These are phyloP conservation scores for Evernia prunastri DNA, from an alignment of 495 filamentous ascomycete genomes.

Conservation along the genomic window DNA sequence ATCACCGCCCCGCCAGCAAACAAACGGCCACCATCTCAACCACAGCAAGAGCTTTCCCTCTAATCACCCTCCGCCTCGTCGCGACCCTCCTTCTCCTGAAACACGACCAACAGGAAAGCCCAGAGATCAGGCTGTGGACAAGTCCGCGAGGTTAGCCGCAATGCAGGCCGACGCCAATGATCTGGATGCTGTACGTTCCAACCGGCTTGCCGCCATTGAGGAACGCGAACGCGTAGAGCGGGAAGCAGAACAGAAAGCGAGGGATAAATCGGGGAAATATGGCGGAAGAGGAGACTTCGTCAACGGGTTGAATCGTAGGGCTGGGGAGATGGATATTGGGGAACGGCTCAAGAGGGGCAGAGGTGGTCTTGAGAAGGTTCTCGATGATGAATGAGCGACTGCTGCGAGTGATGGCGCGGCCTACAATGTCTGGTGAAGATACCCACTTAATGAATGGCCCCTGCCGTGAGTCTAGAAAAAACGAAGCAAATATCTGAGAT, in stretches of 20 bases:
- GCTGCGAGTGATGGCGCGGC: not conserved
- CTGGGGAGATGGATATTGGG: constrained; percentile 50
- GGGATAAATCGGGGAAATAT: constrained; percentile 50
- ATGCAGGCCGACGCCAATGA: constrained; percentile 84
- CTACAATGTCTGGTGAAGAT: not conserved
- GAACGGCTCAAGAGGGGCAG: constrained; percentile 52
- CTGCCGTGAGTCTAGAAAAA: not conserved
- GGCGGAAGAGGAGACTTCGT: constrained; percentile 59
- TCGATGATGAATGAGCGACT: constrained; percentile 11
- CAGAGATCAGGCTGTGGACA: constrained; percentile 34
- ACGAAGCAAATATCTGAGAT: not conserved
- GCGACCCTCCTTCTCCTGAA: constrained; percentile 29
- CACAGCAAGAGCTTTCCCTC: constrained; percentile 26
- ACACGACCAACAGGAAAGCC: constrained; percentile 1
- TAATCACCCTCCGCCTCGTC: constrained; percentile 11
- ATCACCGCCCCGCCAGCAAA: not conserved
- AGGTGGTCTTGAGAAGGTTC: constrained; percentile 37
- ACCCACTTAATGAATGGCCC: not conserved
- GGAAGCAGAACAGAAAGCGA: constrained; percentile 56
- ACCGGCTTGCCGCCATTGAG: constrained; percentile 61
- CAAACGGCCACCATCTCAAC: constrained; percentile 24
- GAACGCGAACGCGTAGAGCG: constrained; percentile 56
- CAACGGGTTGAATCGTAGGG: constrained; percentile 51
- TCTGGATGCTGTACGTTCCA: constrained; percentile 66
- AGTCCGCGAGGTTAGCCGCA: constrained; percentile 60